These are phyloP conservation scores for Glycine soja DNA, from an alignment of 306 rosid species.

Conservation along the genomic window DNA sequence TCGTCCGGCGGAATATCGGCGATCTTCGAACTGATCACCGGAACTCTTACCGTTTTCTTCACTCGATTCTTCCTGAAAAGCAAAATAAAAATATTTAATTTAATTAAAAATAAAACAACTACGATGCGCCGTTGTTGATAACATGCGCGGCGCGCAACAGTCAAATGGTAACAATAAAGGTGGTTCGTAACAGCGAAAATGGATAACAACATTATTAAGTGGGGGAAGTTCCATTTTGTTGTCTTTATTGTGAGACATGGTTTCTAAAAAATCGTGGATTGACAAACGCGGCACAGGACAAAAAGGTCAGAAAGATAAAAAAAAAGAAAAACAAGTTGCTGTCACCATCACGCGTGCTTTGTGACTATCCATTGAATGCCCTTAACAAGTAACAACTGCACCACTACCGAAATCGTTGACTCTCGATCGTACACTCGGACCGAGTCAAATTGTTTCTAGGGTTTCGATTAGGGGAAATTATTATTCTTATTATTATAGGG, in stretches of 20 bases:
- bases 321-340: background rate
- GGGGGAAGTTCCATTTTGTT: conserved; percentile 16
- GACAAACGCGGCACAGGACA: conserved; percentile 25
- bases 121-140: conserved; percentile 18
- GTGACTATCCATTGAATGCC: conserved; percentile 13
- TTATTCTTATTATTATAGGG: background rate
- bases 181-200: background rate
- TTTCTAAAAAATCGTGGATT: background rate
- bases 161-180: background rate
- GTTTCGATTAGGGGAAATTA: no score
- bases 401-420: conserved; percentile 60
- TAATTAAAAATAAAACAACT: background rate
- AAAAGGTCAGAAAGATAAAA: background rate
- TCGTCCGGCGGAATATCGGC: conserved; percentile 97
- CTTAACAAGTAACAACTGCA: conserved; percentile 35
- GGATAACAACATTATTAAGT: background rate
- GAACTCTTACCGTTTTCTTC: conserved; percentile 76
- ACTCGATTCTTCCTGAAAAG: conserved; percentile 75
- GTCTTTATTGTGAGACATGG: background rate
- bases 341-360: conserved; percentile 61
- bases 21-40: conserved; percentile 81
- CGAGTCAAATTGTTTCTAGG: background rate
- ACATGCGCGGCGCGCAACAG: conserved; percentile 10
- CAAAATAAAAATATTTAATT: background rate
- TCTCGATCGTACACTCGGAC: background rate